Evolutionary conservation across 2,329 filamentous ascomycete species (phyloP).

Genomic region (Fusarium sacchari): DNA sequence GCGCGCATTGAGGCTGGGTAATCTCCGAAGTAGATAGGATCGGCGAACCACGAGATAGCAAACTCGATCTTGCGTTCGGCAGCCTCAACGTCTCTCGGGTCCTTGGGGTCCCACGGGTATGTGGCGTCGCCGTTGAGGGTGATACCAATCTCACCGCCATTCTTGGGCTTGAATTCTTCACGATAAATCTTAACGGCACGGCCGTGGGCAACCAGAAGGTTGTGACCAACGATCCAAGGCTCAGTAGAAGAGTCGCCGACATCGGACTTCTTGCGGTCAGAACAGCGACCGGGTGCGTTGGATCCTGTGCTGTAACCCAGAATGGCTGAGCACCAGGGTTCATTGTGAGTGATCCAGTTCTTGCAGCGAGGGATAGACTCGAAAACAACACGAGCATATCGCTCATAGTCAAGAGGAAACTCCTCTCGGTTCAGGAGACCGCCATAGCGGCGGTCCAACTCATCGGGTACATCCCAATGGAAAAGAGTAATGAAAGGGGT

Average conservation of each 20-base stretch:
- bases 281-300: conserved; percentile 85
- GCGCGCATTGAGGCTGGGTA: conserved; percentile 86
- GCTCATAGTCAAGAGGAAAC: conserved; percentile 82
- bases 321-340: conserved; percentile 86
- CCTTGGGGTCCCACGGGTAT: conserved; percentile 83
- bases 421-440: conserved; percentile 83
- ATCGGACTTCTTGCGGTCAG: conserved; percentile 75
- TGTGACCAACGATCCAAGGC: conserved; percentile 86
- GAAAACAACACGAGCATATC: conserved; percentile 82
- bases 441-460: conserved; percentile 81
- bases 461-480: conserved; percentile 89
- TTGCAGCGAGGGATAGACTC: conserved; percentile 79
- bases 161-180: conserved; percentile 78
- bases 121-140: conserved; percentile 87
- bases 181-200: conserved; percentile 84
- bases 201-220: conserved; percentile 81
- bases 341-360: conserved; percentile 91
- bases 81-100: conserved; percentile 79
- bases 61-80: conserved; percentile 86
- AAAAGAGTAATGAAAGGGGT: conserved; percentile 84
- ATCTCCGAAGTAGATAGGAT: conserved; percentile 85
- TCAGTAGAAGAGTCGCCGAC: conserved; percentile 80
- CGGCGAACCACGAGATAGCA: conserved; percentile 87
- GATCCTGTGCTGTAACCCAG: conserved; percentile 81
- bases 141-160: conserved; percentile 84